Evolutionary conservation across 305 asterid genomes (phyloP), one percentile per base, ranked within the genome.

Genomic region (Ilex paraguariensis): DNA sequence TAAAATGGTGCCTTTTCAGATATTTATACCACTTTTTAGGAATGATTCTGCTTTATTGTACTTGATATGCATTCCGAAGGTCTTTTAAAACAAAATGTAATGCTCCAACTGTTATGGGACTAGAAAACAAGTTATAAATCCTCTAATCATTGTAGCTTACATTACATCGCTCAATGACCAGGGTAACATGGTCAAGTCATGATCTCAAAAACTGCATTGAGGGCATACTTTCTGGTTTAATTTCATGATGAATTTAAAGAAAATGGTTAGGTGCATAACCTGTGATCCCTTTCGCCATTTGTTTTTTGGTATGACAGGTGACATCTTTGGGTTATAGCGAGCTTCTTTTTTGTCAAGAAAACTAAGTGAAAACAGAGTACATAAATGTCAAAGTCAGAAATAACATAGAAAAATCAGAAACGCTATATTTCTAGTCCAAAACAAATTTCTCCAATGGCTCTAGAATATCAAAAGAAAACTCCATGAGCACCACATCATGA

Each of bases 251-350:
- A 50, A 50, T 50, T 14, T 12, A 50, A 9, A 70, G 36, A 39
- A 58, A 21, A 62, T 10, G 63, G 40, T 56, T 70, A 61, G 7
- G 31, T 3, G 16, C 48, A 67, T 73, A 66, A 94, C 99, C 95
- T 94, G 99, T 57, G 99, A 94, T 66, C 99, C 98, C 81, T 94
- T 94, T 54, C 95, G 86, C 99, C 98, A 90, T 77, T 90, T 94
- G 62, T 71, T 79, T 79, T 73, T 77, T 60, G 89, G 92, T 70
- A 94, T 83, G 74, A 83, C 79, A 57, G 95, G 93, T 59, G 95
- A 81, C 99, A 94, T 94, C 91, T 73, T 80, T 66, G 88, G 91
- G 72, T 88, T 83, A 79, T 94, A 88, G 57, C 97, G 97, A 33
- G 31, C 81, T 65, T 82, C 96, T 65, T 88, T 88, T 70, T 79